These are phyloP conservation scores for Skeletonema menzelii DNA, from an alignment of 108 stramenopile genomes.

Conservation along the genomic window DNA sequence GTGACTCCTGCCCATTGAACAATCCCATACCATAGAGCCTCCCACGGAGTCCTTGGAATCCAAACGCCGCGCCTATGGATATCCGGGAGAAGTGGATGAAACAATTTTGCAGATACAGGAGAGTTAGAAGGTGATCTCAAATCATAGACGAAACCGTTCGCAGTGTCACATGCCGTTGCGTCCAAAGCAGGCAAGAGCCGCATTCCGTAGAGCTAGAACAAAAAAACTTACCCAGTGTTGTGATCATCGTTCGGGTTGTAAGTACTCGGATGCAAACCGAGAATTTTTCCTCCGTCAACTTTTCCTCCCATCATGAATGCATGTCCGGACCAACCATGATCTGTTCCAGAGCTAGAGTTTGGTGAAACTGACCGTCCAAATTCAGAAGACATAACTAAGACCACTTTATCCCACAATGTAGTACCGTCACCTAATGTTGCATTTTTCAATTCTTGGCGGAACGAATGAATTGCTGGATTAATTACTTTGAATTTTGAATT, in stretches of 20 bases:
- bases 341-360: constrained; percentile 32
- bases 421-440: constrained; percentile 13
- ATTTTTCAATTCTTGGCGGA: constrained; percentile 37
- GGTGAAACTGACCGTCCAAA: constrained; percentile 57
- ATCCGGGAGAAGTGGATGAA: too few relatives aligned
- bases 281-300: constrained; percentile 29
- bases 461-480: constrained; percentile 38
- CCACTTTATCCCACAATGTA: constrained; percentile 53
- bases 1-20: constrained; percentile 27
- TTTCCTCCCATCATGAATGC: constrained; percentile 42
- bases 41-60: not conserved
- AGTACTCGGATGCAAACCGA: constrained; percentile 25
- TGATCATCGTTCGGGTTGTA: not conserved
- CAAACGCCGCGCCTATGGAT: not conserved
- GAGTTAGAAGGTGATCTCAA: too few relatives aligned
- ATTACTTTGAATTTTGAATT: constrained; percentile 17
- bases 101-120: too few relatives aligned
- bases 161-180: too few relatives aligned
- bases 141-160: too few relatives aligned
- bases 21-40: constrained; percentile 19
- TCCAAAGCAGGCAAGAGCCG: too few relatives aligned
- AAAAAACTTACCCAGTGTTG: constrained; percentile 15
- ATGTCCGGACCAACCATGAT: constrained; percentile 29
- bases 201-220: too few relatives aligned
- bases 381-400: constrained; percentile 56